Base-by-base conservation (phyloP, 2,329 filamentous ascomycete species). In the Aschersonia sp. region DNA sequence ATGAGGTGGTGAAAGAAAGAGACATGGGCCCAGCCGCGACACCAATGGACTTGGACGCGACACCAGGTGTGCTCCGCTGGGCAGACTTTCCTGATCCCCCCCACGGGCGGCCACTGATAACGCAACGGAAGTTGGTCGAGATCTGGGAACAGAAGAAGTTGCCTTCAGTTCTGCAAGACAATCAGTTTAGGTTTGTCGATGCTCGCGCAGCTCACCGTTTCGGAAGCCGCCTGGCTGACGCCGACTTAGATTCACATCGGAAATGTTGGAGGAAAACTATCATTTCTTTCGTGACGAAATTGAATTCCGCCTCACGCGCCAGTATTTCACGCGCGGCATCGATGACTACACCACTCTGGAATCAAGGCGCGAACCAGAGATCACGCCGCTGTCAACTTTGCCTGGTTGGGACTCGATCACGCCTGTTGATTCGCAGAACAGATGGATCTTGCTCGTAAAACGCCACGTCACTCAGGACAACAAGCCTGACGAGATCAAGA, bases 61-160 rank as follows among this genome's bases (percentile, higher is more conserved):
- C 62, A 0, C 62, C 63, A 0, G 76, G 74, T 14, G 68, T 71
- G 4, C 58, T 82, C 49, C 65, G 72, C 43, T 83, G 76, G 75
- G 71, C 66, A 5, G 78, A 81, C 52, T 67, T 81, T 43, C 78
- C 79, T 1, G 78, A 81, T 51, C 76, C 77, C 12, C 64, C 69
- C 1, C 66, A 66, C 30, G 65, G 65, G 10, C 63, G 66, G n/a
- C 66, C 71, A 9, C 35, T 64, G 45, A 58, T 77, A 35, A 72
- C 67, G 8, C 70, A 76, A 56, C 66, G 75, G 40, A 76, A 74
- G 55, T 73, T 72, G 59, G 65, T 77, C 6, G 76, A 79, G 53
- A 70, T 79, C n/a, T 68, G 70, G 54, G 67, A 71, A 1, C 71
- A 74, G 53, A 68, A 60, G 45, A 70, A 67, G 44, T 56, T 81